These are phyloP conservation scores for Fusarium verticillioides DNA, from an alignment of 2,329 filamentous ascomycete species.

Conservation along the genomic window DNA sequence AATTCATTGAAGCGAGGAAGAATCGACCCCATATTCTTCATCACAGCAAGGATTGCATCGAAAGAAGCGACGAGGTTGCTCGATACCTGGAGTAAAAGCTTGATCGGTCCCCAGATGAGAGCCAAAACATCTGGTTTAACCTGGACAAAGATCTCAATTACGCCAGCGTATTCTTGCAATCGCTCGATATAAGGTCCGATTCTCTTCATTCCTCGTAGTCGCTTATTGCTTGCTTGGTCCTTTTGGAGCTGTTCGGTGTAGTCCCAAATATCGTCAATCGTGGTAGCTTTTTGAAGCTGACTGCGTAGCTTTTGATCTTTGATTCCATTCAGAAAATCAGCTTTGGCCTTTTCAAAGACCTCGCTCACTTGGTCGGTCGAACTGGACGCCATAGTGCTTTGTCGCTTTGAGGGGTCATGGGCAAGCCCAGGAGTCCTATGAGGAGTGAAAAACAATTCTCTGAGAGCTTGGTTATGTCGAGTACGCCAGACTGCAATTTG, in stretches of 20 bases:
- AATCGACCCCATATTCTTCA: background rate
- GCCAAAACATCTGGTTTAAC: slow-evolving; percentile 8
- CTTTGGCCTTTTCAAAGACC: background rate
- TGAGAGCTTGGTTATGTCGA: no score
- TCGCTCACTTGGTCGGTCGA: background rate
- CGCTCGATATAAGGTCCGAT: background rate
- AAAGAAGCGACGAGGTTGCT: background rate
- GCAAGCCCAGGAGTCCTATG: fast-evolving
- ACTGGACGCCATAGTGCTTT: fast-evolving
- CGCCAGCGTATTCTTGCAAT: slow-evolving; percentile 24
- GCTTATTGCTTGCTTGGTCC: background rate
- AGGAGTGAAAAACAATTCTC: fast-evolving
- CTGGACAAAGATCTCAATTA: slow-evolving; percentile 17
- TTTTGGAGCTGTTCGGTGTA: background rate
- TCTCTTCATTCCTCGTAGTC: background rate
- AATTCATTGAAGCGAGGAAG: background rate
- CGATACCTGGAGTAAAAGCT: background rate
- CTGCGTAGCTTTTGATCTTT: background rate
- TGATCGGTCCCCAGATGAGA: slow-evolving; percentile 25
- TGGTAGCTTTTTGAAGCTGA: background rate
- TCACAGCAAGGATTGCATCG: background rate
- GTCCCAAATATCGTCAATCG: background rate
- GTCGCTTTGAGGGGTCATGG: fast-evolving
- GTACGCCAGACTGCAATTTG: background rate
- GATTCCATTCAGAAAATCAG: background rate